phyloP scores from a whole-genome alignment of 2,329 filamentous ascomycete species.

The Bipolaris victoriae region DNA sequence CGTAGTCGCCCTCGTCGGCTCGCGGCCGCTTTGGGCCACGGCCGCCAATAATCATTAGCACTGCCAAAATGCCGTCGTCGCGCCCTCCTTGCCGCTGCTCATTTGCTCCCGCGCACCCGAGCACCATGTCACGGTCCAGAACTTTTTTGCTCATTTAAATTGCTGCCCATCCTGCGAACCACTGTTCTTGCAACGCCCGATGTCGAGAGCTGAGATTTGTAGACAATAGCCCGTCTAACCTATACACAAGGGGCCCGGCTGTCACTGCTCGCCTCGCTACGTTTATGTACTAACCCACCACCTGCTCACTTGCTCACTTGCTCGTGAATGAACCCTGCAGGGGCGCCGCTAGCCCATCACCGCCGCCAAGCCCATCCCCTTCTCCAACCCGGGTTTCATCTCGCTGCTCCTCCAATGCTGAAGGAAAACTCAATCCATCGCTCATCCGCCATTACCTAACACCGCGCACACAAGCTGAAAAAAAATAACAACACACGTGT shows the following conservation, averaged over 20 bases:
- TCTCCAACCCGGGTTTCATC: background rate
- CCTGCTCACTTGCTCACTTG: background rate
- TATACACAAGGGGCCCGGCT: background rate
- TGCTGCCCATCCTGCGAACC: conserved; percentile 32
- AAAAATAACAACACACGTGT: background rate
- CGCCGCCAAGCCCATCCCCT: conserved; percentile 1
- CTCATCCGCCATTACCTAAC: background rate
- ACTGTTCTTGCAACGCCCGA: conserved; percentile 27
- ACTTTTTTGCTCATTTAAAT: conserved; percentile 29
- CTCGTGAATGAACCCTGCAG: conserved; percentile 8
- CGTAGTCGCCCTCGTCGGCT: conserved; percentile 25
- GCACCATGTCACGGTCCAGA: conserved; percentile 23
- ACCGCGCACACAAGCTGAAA: background rate
- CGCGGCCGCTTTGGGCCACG: conserved; percentile 24
- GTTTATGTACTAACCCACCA: too few relatives aligned
- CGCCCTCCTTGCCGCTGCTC: conserved; percentile 25
- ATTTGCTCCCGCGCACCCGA: conserved; percentile 22
- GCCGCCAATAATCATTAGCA: conserved; percentile 15
- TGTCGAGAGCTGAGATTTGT: conserved; percentile 19
- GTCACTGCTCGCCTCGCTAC: too few relatives aligned
- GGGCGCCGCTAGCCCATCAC: conserved; percentile 1
- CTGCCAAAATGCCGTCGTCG: conserved; percentile 11
- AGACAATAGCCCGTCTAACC: conserved; percentile 10
- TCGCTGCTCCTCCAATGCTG: background rate
- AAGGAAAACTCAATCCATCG: background rate